These are phyloP conservation scores for Calonectria hawksworthii DNA, from an alignment of 2,329 filamentous ascomycete species.

Conservation along the genomic window DNA sequence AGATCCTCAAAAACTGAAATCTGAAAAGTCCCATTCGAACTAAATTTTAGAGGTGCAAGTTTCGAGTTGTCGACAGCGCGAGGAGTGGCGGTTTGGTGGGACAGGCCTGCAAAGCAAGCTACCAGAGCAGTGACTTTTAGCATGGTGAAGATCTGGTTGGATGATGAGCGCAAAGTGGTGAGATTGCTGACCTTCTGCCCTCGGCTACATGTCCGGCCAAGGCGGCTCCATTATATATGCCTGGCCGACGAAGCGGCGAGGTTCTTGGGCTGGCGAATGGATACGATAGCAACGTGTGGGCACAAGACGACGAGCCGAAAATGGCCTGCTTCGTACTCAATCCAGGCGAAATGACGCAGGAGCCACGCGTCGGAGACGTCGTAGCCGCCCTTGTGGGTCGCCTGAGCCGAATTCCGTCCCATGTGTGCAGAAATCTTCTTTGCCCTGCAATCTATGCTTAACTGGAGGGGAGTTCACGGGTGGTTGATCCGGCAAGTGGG, in stretches of 20 bases:
- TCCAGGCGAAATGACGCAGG: neutral
- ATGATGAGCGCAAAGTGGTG: neutral
- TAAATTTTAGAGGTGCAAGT: conserved; percentile 36
- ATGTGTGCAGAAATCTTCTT: neutral
- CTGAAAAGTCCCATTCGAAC: conserved; percentile 38
- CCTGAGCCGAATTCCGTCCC: neutral
- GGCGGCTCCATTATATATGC: neutral
- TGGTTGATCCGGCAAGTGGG: neutral
- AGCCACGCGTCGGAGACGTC: neutral
- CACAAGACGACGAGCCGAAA: neutral
- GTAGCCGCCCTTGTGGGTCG: neutral
- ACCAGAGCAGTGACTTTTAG: neutral
- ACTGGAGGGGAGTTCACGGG: neutral
- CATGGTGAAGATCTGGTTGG: neutral
- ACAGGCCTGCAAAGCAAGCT: conserved; percentile 9
- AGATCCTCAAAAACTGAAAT: conserved; percentile 42
- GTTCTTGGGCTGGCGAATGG: neutral
- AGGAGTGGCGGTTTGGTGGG: conserved; percentile 11
- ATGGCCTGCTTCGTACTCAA: neutral
- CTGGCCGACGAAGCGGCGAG: neutral
- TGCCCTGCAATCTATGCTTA: neutral
- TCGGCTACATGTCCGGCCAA: neutral
- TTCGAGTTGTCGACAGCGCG: conserved; percentile 30
- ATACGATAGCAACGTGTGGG: neutral
- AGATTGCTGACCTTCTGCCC: neutral